Evolutionary conservation across 2,329 filamentous ascomycete species (phyloP).

Genomic region (Colletotrichum cereale): DNA sequence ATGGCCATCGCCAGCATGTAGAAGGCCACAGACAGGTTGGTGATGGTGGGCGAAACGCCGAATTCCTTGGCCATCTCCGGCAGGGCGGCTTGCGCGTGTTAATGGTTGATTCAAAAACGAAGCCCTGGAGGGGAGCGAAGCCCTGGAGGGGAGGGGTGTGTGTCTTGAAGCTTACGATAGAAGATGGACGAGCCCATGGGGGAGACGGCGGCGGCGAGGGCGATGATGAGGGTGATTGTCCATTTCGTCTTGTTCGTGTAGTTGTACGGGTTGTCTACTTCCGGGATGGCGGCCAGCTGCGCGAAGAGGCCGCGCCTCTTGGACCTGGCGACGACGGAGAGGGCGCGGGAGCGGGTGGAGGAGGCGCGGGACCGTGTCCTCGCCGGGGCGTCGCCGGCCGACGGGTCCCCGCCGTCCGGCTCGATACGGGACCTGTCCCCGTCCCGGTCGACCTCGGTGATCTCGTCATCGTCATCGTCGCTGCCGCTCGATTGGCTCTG

Average conservation of each 20-base stretch:
- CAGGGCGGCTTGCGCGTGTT: conserved; percentile 70
- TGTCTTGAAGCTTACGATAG: conserved; percentile 70
- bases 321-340: conserved; percentile 57
- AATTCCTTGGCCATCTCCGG: conserved; percentile 73
- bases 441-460: conserved; percentile 23
- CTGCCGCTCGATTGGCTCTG: conserved; percentile 34
- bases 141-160: neutral
- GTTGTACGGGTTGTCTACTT: conserved; percentile 81
- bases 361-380: conserved; percentile 51
- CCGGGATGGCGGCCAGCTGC: conserved; percentile 78
- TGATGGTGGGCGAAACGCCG: conserved; percentile 71
- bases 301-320: conserved; percentile 79
- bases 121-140: neutral
- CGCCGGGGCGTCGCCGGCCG: conserved; percentile 31
- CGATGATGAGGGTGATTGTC: conserved; percentile 83
- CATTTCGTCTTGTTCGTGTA: conserved; percentile 84
- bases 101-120: conserved; percentile 11
- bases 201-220: conserved; percentile 80
- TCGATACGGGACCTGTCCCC: conserved; percentile 22
- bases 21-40: conserved; percentile 81
- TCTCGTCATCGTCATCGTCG: conserved; percentile 25
- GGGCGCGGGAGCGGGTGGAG: conserved; percentile 53
- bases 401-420: conserved; percentile 19
- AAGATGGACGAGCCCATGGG: conserved; percentile 89
- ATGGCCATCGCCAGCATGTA: conserved; percentile 89